These are phyloP conservation scores for Bauhinia variegata DNA, from an alignment of 306 rosid species.

Conservation along the genomic window DNA sequence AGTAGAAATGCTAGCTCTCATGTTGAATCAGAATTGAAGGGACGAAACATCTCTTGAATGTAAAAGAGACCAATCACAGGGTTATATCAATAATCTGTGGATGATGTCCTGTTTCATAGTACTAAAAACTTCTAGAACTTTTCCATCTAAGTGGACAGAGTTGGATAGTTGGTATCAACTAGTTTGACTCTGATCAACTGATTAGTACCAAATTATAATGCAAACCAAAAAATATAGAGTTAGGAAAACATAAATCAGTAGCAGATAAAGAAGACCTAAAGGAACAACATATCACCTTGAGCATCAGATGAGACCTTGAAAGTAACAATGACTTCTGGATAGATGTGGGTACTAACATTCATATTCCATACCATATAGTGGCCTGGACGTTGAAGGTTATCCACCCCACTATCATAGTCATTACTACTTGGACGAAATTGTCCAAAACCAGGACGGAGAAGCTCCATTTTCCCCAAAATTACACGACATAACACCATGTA, in stretches of 20 bases:
- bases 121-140: constrained; percentile 31
- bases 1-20: constrained; percentile 44
- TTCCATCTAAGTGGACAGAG: constrained; percentile 39
- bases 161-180: constrained; percentile 25
- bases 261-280: constrained; percentile 25
- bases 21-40: constrained; percentile 40
- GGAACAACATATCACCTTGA: constrained; percentile 55
- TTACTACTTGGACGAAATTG: constrained; percentile 61
- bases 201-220: constrained; percentile 16
- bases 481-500: constrained; percentile 69
- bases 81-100: constrained; percentile 34
- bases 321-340: constrained; percentile 68
- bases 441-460: constrained; percentile 50
- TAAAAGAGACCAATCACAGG: constrained; percentile 41
- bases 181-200: constrained; percentile 22
- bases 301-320: constrained; percentile 53
- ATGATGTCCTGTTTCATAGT: constrained; percentile 36
- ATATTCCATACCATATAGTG: constrained; percentile 61
- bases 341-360: constrained; percentile 69
- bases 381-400: constrained; percentile 55
- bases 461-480: constrained; percentile 69
- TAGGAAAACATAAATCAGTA: constrained; percentile 18
- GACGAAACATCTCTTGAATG: constrained; percentile 38
- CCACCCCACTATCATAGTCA: constrained; percentile 75
- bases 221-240: not conserved